Evolutionary conservation across 441 rosid genomes (phyloP).

Genomic region (Rhodomyrtus psidioides): DNA sequence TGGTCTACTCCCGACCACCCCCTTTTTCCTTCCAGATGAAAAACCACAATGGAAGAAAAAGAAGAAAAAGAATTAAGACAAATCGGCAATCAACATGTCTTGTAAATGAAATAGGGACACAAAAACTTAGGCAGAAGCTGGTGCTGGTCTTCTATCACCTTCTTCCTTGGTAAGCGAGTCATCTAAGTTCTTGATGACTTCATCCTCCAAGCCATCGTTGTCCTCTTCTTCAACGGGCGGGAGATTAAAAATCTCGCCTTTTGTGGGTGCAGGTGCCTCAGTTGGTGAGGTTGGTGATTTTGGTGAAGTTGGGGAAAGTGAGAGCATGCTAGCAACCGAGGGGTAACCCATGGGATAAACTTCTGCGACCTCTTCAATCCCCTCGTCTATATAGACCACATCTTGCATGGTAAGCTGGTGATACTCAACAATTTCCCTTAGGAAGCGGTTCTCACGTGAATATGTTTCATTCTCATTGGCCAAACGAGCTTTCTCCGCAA

Average conservation of each 20-base stretch:
- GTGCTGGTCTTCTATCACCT: constrained; percentile 19
- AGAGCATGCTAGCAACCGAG: constrained; percentile 27
- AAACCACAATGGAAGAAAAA: constrained; percentile 1
- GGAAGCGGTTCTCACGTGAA: constrained; percentile 73
- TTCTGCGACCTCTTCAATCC: constrained; percentile 71
- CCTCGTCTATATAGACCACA: constrained; percentile 71
- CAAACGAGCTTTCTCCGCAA: constrained; percentile 88
- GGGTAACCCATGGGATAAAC: constrained; percentile 37
- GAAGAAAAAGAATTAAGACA: not conserved
- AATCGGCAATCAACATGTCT: constrained; percentile 5
- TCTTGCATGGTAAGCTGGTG: constrained; percentile 94
- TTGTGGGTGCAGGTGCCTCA: constrained; percentile 18
- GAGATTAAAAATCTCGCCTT: constrained; percentile 25
- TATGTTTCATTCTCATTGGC: constrained; percentile 79
- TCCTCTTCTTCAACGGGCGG: constrained; percentile 12
- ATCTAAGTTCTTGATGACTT: constrained; percentile 11
- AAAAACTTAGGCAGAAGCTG: constrained; percentile 3
- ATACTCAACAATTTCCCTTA: constrained; percentile 90
- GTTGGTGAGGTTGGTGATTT: constrained; percentile 38
- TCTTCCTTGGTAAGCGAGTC: constrained; percentile 13
- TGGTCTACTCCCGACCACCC: not conserved
- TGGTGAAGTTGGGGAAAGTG: constrained; percentile 44
- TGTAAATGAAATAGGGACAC: not conserved
- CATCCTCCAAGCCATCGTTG: constrained; percentile 17
- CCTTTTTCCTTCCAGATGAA: not conserved